phyloP scores from a whole-genome alignment of 768 basidiomycete species.

The Phanerochaete sordida region DNA sequence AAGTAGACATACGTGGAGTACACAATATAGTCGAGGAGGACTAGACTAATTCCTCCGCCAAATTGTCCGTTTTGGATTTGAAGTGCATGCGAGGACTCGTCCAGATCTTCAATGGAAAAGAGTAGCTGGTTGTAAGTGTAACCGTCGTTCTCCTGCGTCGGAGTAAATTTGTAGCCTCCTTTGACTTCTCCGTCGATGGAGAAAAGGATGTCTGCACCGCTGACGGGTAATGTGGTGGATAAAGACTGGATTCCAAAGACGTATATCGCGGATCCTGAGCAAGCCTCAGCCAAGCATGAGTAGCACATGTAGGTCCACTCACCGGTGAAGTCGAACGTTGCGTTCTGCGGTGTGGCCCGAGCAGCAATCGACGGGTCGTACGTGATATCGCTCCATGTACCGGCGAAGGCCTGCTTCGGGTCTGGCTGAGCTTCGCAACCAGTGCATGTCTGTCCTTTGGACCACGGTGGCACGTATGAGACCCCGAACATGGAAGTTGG shows the following conservation, averaged over 20 bases:
- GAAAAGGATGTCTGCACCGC: neutral
- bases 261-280: neutral
- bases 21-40: neutral
- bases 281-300: neutral
- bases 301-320: neutral
- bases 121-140: neutral
- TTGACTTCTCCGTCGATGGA: neutral
- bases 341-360: neutral
- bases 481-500: neutral
- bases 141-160: neutral
- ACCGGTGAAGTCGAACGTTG: conserved; percentile 14
- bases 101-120: neutral
- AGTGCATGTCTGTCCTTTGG: conserved; percentile 12
- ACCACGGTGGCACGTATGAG: neutral
- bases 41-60: neutral
- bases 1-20: neutral
- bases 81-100: neutral
- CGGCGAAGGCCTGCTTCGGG: conserved; percentile 11
- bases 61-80: neutral
- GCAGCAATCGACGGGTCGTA: neutral
- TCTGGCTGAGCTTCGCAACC: conserved; percentile 27
- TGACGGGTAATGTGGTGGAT: neutral
- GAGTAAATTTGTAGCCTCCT: neutral
- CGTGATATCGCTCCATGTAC: conserved; percentile 35
- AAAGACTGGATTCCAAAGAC: neutral